Conservation (phyloP, 148 eudicot species). For the Camellia sinensis region DNA sequence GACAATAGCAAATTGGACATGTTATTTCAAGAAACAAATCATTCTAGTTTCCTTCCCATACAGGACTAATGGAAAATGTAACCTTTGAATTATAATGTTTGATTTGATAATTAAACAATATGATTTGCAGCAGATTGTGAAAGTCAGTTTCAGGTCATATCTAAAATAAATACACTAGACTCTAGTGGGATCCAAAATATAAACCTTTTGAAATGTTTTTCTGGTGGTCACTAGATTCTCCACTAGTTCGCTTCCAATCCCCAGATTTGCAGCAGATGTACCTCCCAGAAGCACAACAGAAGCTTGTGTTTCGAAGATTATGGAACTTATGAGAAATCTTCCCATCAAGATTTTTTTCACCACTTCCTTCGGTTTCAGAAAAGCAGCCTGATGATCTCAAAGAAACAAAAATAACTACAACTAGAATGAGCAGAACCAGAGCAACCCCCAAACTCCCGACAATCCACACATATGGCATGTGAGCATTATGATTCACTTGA, state of each 20-base stretch:
- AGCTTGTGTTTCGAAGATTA: conserved; percentile 64
- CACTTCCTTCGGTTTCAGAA: conserved; percentile 32
- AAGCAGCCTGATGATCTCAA: conserved; percentile 56
- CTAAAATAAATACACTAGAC: neutral
- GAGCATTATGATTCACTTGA: conserved; percentile 38
- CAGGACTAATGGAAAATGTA: too few relatives aligned
- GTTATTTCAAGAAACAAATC: too few relatives aligned
- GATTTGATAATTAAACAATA: neutral
- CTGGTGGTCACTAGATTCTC: conserved; percentile 53
- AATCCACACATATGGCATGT: conserved; percentile 75
- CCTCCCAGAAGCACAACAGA: conserved; percentile 83
- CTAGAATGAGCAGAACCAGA: conserved; percentile 51
- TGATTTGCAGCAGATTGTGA: neutral
- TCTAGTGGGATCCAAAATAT: neutral
- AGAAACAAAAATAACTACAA: conserved; percentile 46
- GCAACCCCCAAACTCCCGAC: conserved; percentile 62
- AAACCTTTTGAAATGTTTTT: conserved; percentile 77
- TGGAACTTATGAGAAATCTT: conserved; percentile 61
- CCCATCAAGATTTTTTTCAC: conserved; percentile 52
- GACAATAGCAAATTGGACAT: too few relatives aligned
- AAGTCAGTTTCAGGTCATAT: conserved; percentile 1
- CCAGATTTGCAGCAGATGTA: conserved; percentile 48
- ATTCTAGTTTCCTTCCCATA: too few relatives aligned
- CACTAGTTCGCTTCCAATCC: conserved; percentile 54
- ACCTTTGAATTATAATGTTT: too few relatives aligned